These are phyloP conservation scores for Gloeopeniophorella convolvens DNA, from an alignment of 768 basidiomycete genomes.

Conservation along the genomic window DNA sequence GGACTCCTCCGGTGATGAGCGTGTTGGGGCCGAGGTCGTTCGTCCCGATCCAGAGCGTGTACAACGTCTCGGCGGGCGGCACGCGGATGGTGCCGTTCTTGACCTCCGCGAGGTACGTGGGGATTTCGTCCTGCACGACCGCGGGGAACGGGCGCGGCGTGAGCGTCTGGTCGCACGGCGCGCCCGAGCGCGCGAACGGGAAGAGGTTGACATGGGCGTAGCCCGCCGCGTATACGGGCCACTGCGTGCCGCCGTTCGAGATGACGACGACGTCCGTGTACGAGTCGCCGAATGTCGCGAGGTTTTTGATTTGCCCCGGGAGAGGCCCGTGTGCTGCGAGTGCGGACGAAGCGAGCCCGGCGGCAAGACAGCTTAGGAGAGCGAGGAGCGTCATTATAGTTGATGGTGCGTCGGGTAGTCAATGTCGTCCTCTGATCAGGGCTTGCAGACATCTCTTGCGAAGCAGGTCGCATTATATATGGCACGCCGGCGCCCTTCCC, in stretches of 20 bases:
- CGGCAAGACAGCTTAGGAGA: no score
- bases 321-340: not conserved
- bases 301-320: conserved; percentile 12
- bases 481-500: no score
- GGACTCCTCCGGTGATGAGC: conserved; percentile 44
- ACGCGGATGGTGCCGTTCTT: conserved; percentile 37
- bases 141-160: conserved; percentile 54
- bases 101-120: conserved; percentile 40
- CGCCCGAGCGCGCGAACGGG: conserved; percentile 56
- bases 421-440: no score
- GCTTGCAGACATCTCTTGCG: no score
- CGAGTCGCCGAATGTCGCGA: conserved; percentile 65
- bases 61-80: conserved; percentile 43
- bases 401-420: no score
- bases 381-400: no score
- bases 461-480: no score
- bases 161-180: conserved; percentile 58
- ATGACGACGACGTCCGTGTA: conserved; percentile 46
- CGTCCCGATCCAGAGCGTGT: conserved; percentile 62
- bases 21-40: conserved; percentile 51
- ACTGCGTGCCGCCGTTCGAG: conserved; percentile 40
- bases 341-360: not conserved
- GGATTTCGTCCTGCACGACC: conserved; percentile 52
- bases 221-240: conserved; percentile 55
- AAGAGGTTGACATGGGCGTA: conserved; percentile 47